Conservation (phyloP, 1,139 yeast genomes). For the Kurtzmaniella natalensis region DNA sequence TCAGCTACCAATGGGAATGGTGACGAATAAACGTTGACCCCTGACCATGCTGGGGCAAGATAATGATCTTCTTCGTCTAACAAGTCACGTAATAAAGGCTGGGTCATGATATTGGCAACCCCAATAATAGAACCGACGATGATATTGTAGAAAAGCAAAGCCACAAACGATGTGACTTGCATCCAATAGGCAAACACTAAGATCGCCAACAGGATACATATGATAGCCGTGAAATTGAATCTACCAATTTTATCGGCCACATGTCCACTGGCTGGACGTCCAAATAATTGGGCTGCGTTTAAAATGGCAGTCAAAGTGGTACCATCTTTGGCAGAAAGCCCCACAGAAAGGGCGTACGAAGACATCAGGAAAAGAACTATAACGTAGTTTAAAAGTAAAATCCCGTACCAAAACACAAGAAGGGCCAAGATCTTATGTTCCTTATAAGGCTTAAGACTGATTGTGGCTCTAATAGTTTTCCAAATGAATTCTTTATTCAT, state of each 20-base stretch:
- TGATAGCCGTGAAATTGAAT: slow-evolving; percentile 40
- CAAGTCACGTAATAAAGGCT: slow-evolving; percentile 57
- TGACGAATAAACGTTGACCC: slow-evolving; percentile 46
- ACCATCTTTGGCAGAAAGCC: slow-evolving; percentile 52
- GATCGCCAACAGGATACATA: slow-evolving; percentile 29
- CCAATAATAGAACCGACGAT: slow-evolving; percentile 56
- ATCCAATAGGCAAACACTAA: slow-evolving; percentile 51
- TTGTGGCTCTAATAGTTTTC: slow-evolving; percentile 19
- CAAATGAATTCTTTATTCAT: slow-evolving; percentile 17
- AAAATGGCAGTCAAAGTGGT: slow-evolving; percentile 57
- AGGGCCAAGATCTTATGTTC: slow-evolving; percentile 33
- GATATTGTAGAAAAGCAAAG: slow-evolving; percentile 50
- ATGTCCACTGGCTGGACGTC: slow-evolving; percentile 61
- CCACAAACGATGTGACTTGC: slow-evolving; percentile 45
- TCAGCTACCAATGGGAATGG: slow-evolving; percentile 45
- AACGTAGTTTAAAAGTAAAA: slow-evolving; percentile 54
- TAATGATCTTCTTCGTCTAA: slow-evolving; percentile 31
- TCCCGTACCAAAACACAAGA: slow-evolving; percentile 52
- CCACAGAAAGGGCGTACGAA: slow-evolving; percentile 58
- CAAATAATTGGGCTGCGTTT: slow-evolving; percentile 60
- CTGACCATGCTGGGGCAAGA: slow-evolving; percentile 60
- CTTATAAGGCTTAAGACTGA: slow-evolving; percentile 27
- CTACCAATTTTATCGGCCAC: slow-evolving; percentile 59
- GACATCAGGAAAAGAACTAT: slow-evolving; percentile 59
- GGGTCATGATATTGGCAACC: slow-evolving; percentile 59